phyloP scores from a whole-genome alignment of 1,284 basidiomycete species.

The Cryptococcus sp. region DNA sequence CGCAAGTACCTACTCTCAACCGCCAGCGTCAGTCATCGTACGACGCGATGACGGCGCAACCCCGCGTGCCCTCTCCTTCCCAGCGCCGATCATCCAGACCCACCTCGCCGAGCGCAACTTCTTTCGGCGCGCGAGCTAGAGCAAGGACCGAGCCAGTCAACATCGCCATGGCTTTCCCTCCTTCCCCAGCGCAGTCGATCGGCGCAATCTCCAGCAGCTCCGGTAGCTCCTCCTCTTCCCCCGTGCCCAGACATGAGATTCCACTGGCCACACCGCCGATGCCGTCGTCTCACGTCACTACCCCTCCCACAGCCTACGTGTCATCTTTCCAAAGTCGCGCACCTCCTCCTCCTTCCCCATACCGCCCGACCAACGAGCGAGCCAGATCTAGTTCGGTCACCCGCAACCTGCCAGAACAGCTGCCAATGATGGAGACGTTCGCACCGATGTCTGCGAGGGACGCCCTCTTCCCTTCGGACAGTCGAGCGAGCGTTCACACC shows the following conservation, averaged over 20 bases:
- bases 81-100: constrained; percentile 35
- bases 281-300: constrained; percentile 30
- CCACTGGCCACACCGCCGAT: constrained; percentile 24
- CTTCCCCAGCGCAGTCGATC: not conserved
- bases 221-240: constrained; percentile 10
- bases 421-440: constrained; percentile 22
- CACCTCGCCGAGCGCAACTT: constrained; percentile 35
- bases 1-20: not conserved
- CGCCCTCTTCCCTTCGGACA: constrained; percentile 7
- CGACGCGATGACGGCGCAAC: constrained; percentile 11
- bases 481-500: constrained; percentile 10
- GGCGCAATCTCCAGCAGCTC: not conserved
- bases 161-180: not conserved
- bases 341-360: constrained; percentile 40
- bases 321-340: constrained; percentile 28
- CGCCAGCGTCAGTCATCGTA: constrained; percentile 16
- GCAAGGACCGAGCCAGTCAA: constrained; percentile 14
- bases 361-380: constrained; percentile 30
- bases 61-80: constrained; percentile 9
- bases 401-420: constrained; percentile 21
- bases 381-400: constrained; percentile 18
- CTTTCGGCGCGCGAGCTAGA: constrained; percentile 34
- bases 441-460: constrained; percentile 6
- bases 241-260: constrained; percentile 3
- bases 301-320: constrained; percentile 37